Evolutionary conservation across 805 yeast genomes (phyloP), one percentile per base, ranked within the genome.

Genomic region (Cyberlindnera misumaiensis): DNA sequence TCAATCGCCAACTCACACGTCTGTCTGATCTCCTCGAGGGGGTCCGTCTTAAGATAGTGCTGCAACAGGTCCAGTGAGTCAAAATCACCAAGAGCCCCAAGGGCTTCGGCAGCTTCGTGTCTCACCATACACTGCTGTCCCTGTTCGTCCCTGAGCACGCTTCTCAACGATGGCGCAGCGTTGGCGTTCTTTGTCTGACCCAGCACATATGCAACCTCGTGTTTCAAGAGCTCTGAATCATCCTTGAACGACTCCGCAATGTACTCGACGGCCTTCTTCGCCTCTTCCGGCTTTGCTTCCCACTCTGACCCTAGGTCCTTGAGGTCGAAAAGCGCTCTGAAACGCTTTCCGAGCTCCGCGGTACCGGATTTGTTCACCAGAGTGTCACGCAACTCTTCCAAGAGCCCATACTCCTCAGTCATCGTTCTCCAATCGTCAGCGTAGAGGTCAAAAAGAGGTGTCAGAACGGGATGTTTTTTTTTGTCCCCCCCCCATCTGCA

Each of bases 21-120:
- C 67, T 94, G 96, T 61, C 95, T 77, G 41, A 93, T 93, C 52
- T 89, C 97, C 47, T 85, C 69, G 38, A 79, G 63, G 13, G 95
- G 93, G 57, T 94, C 97, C 36, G 80, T 73, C 44, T 67, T 61
- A 51, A 63, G 70, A 61, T 80, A 87, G 38, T 78, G 65, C 45
- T 74, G 64, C 50, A 93, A 73, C 34, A 88, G 58, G 1, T 68
- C 74, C 40, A 93, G 60, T 11, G 95, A 83, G 5, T 75, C 81
- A 30, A 64, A 61, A 60, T 88, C 95, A 34, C 95, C 95, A 37
- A 93, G 69, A 32, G 98, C 98, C 45, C 98, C 99, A 39, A 93
- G 70, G 31, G 97, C 98, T 64, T 93, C 99, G 7, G 98, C 98
- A 13, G 98, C 98, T 63, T 93, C 99, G 62, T 93, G 99, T 62